These are phyloP conservation scores for Mortierella sp. DNA, from an alignment of 371 early-diverging fungal species.

Conservation along the genomic window DNA sequence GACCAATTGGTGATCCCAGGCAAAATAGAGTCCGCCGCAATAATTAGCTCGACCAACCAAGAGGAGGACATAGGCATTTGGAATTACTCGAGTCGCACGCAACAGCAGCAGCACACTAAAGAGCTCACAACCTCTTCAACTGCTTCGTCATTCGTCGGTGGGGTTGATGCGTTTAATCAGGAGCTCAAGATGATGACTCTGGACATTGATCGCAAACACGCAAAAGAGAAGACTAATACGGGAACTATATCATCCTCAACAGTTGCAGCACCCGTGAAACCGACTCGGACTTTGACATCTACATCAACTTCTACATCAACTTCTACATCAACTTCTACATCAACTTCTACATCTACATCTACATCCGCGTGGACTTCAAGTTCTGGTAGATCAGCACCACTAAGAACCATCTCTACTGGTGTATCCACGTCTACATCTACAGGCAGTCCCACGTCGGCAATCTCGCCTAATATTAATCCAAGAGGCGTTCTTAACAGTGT, in stretches of 20 bases:
- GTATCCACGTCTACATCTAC: constrained; percentile 24
- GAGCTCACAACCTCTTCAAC: constrained; percentile 19
- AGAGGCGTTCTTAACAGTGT: constrained; percentile 33
- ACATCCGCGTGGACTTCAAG: constrained; percentile 4
- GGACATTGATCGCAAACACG: constrained; percentile 7
- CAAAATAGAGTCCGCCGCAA: background rate
- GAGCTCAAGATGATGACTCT: constrained; percentile 48
- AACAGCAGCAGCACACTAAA: background rate
- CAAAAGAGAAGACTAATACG: background rate
- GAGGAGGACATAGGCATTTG: constrained; percentile 6
- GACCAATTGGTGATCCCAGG: constrained; percentile 24
- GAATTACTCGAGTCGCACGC: constrained; percentile 1
- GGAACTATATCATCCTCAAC: background rate
- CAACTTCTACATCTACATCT: constrained; percentile 6
- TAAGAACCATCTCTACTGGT: constrained; percentile 18
- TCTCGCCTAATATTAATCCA: constrained; percentile 13
- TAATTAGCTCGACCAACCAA: background rate
- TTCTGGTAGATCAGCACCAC: background rate
- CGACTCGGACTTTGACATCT: background rate
- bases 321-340: background rate
- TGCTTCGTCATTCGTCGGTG: constrained; percentile 50
- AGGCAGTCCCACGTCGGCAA: background rate
- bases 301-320: constrained; percentile 4
- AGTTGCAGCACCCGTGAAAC: background rate
- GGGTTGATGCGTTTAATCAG: constrained; percentile 38